phyloP scores from a whole-genome alignment of 805 yeast species.

The Tetrapisispora taiwanensis region DNA sequence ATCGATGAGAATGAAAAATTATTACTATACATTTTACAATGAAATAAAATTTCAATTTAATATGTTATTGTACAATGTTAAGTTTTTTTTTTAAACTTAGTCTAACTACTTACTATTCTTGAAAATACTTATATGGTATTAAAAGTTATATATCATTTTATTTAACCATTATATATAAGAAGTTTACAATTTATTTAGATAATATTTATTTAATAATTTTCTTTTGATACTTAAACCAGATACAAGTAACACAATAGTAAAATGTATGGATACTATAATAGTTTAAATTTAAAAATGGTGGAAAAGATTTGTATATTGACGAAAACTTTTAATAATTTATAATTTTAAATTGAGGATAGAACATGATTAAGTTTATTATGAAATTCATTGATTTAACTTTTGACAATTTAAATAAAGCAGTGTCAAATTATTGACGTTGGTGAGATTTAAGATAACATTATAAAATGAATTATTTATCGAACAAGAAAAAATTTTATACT shows the following conservation, averaged over 20 bases:
- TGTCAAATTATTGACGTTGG: no score
- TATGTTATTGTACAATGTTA: background rate
- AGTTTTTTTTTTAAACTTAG: background rate
- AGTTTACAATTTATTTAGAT: background rate
- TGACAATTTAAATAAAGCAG: no score
- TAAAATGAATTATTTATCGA: no score
- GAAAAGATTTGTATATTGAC: background rate
- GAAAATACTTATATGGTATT: background rate
- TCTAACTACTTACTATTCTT: background rate
- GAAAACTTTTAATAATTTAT: no score
- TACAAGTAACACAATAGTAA: slow-evolving; percentile 4
- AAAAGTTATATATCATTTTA: background rate
- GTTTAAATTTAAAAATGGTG: background rate
- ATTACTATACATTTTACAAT: background rate
- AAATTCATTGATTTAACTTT: no score
- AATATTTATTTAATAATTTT: background rate
- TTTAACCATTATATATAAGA: background rate
- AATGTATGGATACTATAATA: slow-evolving; percentile 2
- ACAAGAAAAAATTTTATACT: no score
- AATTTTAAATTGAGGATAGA: no score
- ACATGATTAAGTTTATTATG: no score
- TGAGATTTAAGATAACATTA: no score
- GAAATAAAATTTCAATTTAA: background rate
- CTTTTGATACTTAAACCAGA: background rate
- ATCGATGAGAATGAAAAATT: background rate